Conservation (phyloP, 2,329 filamentous ascomycete species). For the Aspergillus udagawae region DNA sequence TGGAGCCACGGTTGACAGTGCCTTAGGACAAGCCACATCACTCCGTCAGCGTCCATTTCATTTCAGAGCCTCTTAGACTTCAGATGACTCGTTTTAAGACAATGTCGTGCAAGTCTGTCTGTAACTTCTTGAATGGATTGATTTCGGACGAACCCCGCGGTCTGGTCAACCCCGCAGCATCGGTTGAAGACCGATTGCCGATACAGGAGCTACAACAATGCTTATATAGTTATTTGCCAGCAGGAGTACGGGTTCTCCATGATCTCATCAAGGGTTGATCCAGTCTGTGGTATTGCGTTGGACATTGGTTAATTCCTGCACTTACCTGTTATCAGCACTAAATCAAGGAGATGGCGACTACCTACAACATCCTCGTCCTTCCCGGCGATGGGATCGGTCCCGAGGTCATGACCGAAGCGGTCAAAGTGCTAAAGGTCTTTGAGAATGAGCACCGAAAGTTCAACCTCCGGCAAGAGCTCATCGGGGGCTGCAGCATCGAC, state of each 20-base stretch:
- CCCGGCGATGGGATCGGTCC: slow-evolving; percentile 76
- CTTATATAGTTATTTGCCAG: background rate
- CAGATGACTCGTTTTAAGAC: background rate
- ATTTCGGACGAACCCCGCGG: slow-evolving; percentile 16
- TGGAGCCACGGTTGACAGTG: background rate
- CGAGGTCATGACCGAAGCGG: slow-evolving; percentile 54
- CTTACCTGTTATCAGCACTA: too few relatives aligned
- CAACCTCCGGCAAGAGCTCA: slow-evolving; percentile 75
- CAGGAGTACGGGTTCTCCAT: background rate
- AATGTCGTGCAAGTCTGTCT: background rate
- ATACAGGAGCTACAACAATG: background rate
- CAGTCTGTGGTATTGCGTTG: background rate
- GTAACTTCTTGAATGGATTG: background rate
- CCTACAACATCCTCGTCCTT: slow-evolving; percentile 70
- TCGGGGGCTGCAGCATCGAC: slow-evolving; percentile 86
- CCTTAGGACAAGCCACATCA: background rate
- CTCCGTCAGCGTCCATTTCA: background rate
- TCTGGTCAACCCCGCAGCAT: slow-evolving; percentile 21
- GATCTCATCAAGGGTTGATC: too few relatives aligned
- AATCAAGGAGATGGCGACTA: slow-evolving; percentile 13
- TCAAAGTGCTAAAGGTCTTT: slow-evolving; percentile 68
- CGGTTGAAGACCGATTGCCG: slow-evolving; percentile 22
- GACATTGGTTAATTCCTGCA: background rate
- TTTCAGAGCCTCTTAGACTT: too few relatives aligned
- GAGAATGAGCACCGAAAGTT: slow-evolving; percentile 68